Evolutionary conservation across 164 flowering plant species (phyloP), one percentile per base, ranked within the genome.

Genomic region (Saururus chinensis): DNA sequence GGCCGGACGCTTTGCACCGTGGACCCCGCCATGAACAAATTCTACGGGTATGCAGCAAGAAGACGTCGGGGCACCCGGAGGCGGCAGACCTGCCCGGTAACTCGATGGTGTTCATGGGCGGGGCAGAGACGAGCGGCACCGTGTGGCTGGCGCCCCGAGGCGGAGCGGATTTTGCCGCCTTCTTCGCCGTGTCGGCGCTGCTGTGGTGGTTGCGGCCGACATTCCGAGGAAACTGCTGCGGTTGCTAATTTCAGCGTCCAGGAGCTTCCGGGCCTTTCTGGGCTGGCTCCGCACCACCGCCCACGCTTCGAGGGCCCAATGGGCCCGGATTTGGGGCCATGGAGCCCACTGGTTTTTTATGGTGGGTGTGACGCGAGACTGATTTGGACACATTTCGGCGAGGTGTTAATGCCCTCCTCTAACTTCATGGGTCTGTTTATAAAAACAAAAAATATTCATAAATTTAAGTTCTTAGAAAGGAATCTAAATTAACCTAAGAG

Each of bases 81-180:
- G 66, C 64, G 42, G 67, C 76, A 4, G 76, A 70, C 7, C 60
- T 23, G 6, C 53, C 65, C 14, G 74, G 80, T 65, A 52, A 76
- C 67, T 71, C 79, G 0, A 89, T 89, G 93, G 71, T 79, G 25
- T 86, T 80, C 69, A 74, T 76, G 53, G 89, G 80, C 96, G 86
- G 96, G 24, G 80, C 83, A 61, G 86, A 84, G 64, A 67, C 88
- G 0, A 24, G 79, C 83, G 7, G 67, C 78, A 41, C 58, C 70
- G 9, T 70, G 77, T 51, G 66, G 63, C 71, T 53, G 68, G 73
- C 49, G 60, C 0, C 22, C 20, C 49, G 55, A 12, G 67, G 58
- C 20, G 4, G 71, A 9, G 56, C 22, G 23, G 56, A 20, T 23
- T 21, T 23, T 21, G 56, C 58, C 68, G n/a, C 71, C 58, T 19